phyloP scores from a whole-genome alignment of 179 eudicot species.

The Drosera spatulata region DNA sequence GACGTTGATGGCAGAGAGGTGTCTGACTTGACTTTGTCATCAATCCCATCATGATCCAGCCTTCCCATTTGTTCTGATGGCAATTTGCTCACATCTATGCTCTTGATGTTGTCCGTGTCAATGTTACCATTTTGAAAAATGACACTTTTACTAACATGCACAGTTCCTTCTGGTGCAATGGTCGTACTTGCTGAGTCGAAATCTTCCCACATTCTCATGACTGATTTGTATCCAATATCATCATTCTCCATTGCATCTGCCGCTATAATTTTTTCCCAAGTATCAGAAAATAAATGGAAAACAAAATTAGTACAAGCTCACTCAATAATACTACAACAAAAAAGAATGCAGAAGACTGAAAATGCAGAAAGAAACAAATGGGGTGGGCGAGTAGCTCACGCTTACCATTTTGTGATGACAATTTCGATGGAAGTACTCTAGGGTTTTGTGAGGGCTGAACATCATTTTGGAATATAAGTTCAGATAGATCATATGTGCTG shows the following conservation, averaged over 20 bases:
- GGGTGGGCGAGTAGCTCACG: conserved; percentile 25
- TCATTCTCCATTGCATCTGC: conserved; percentile 18
- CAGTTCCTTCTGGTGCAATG: conserved; percentile 8
- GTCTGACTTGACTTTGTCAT: conserved; percentile 1
- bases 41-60: conserved; percentile 10
- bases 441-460: conserved; percentile 5
- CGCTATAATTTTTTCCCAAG: conserved; percentile 14
- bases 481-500: conserved; percentile 13
- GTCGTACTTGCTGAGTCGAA: conserved; percentile 15
- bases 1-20: too few relatives aligned
- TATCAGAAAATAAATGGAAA: not conserved
- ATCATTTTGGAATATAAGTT: conserved; percentile 9
- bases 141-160: conserved; percentile 11
- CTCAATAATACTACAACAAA: not conserved
- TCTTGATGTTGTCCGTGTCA: conserved; percentile 7
- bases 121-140: conserved; percentile 7
- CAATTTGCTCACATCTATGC: conserved; percentile 4
- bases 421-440: conserved; percentile 11
- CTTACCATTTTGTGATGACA: conserved; percentile 14
- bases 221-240: conserved; percentile 17
- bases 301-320: conserved; percentile 1
- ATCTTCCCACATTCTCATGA: conserved; percentile 18
- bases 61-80: conserved; percentile 11
- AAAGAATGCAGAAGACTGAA: not conserved
- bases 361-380: not conserved